Evolutionary conservation across 345 rosid species (phyloP).

Genomic region (Lumnitzera racemosa): DNA sequence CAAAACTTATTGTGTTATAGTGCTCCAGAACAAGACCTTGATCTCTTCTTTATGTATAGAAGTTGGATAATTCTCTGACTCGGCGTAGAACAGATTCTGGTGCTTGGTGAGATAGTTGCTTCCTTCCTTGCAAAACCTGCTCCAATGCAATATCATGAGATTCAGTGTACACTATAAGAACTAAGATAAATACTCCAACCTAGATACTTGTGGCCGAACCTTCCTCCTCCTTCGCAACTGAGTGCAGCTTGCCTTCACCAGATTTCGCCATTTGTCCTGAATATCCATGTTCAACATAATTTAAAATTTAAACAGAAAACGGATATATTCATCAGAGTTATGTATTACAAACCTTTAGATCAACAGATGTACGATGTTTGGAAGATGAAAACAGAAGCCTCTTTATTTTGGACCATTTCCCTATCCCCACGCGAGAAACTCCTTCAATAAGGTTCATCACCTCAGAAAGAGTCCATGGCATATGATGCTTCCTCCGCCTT

Average conservation of each 20-base stretch:
- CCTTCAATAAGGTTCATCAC: conserved; percentile 27
- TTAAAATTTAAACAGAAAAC: not conserved
- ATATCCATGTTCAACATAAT: not conserved
- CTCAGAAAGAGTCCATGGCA: conserved; percentile 27
- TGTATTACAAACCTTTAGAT: conserved; percentile 20
- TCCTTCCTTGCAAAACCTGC: conserved; percentile 15
- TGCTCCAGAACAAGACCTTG: no score
- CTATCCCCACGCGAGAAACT: conserved; percentile 23
- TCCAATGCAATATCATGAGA: not conserved
- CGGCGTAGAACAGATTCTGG: conserved; percentile 19
- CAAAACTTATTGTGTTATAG: no score
- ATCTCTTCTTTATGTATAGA: not conserved
- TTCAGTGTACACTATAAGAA: no score
- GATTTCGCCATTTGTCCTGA: conserved; percentile 37
- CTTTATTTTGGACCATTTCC: conserved; percentile 34
- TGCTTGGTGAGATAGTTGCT: conserved; percentile 16
- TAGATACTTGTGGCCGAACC: conserved; percentile 2
- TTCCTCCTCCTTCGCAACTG: conserved; percentile 16
- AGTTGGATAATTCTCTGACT: conserved; percentile 14
- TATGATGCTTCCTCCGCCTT: conserved; percentile 18
- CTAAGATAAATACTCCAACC: not conserved
- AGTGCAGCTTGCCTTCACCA: conserved; percentile 21
- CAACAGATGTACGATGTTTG: conserved; percentile 25
- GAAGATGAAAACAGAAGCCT: conserved; percentile 20
- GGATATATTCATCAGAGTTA: no score